Evolutionary conservation across 495 filamentous ascomycete species (phyloP).

Genomic region (Hyaloscypha finlandica): DNA sequence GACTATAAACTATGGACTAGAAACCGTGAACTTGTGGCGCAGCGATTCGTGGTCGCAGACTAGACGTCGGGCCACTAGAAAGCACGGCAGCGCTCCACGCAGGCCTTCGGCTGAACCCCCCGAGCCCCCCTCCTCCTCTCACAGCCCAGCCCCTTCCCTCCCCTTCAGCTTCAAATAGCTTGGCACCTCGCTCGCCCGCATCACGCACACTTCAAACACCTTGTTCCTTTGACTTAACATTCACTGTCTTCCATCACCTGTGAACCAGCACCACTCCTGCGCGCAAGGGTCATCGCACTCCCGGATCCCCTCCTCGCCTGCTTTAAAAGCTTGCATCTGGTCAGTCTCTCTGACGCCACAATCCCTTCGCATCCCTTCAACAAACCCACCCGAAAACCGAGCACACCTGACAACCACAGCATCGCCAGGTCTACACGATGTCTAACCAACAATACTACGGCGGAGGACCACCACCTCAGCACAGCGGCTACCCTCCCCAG

Average conservation of each 20-base stretch:
- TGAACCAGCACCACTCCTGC: not conserved
- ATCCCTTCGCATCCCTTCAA: not conserved
- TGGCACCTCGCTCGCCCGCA: not conserved
- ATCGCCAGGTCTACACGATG: conserved; percentile 36
- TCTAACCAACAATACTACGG: conserved; percentile 48
- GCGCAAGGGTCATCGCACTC: not conserved
- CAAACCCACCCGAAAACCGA: not conserved
- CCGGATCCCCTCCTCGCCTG: not conserved
- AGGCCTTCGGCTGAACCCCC: not conserved
- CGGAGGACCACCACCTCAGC: conserved; percentile 24
- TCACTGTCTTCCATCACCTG: not conserved
- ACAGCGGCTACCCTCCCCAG: conserved; percentile 15
- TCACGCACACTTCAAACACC: not conserved
- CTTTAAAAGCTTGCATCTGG: not conserved
- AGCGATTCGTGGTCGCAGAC: no score
- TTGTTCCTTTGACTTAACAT: not conserved
- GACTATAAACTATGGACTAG: no score
- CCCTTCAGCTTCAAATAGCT: not conserved
- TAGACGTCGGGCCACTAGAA: no score
- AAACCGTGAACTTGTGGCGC: no score
- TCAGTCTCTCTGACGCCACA: not conserved
- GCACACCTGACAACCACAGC: not conserved
- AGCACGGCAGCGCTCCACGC: not conserved
- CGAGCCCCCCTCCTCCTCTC: no score
- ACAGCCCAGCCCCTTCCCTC: not conserved